These are phyloP conservation scores for Ajuga chamaepitys DNA, from an alignment of 257 asterid species.

Conservation along the genomic window DNA sequence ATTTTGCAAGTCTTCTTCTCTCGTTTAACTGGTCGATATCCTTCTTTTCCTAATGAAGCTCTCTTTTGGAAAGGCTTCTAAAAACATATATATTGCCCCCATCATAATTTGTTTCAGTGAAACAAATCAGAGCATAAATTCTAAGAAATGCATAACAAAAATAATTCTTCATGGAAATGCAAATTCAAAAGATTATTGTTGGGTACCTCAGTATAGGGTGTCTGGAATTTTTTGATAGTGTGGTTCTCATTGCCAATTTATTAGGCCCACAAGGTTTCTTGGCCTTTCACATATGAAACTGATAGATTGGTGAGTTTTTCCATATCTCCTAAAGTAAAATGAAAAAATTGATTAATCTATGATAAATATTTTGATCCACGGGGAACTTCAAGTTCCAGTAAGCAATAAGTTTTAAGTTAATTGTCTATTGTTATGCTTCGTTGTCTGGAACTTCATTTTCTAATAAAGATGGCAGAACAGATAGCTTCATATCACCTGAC, in stretches of 20 bases:
- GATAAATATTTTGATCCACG: constrained; percentile 99
- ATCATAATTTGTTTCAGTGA: constrained; percentile 3
- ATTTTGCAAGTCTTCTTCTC: constrained; percentile 30
- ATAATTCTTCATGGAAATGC: background rate
- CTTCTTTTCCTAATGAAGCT: constrained; percentile 45
- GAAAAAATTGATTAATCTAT: constrained; percentile 76
- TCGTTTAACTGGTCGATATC: constrained; percentile 26
- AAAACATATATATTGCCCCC: background rate
- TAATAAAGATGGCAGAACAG: background rate
- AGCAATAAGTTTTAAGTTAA: constrained; percentile 25
- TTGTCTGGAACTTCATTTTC: background rate
- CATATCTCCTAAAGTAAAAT: constrained; percentile 41
- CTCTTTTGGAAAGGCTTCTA: constrained; percentile 36
- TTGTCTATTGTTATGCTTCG: background rate
- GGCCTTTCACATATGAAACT: background rate
- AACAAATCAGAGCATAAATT: background rate
- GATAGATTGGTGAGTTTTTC: constrained; percentile 1
- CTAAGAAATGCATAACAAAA: background rate
- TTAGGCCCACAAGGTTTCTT: background rate
- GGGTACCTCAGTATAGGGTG: constrained; percentile 40
- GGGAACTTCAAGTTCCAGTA: constrained; percentile 71
- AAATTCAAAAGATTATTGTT: background rate
- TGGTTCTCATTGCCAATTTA: constrained; percentile 26
- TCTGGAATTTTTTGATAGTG: constrained; percentile 21
- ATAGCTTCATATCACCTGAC: background rate